These are phyloP conservation scores for Prunus mira DNA, from an alignment of 306 rosid genomes.

Conservation along the genomic window DNA sequence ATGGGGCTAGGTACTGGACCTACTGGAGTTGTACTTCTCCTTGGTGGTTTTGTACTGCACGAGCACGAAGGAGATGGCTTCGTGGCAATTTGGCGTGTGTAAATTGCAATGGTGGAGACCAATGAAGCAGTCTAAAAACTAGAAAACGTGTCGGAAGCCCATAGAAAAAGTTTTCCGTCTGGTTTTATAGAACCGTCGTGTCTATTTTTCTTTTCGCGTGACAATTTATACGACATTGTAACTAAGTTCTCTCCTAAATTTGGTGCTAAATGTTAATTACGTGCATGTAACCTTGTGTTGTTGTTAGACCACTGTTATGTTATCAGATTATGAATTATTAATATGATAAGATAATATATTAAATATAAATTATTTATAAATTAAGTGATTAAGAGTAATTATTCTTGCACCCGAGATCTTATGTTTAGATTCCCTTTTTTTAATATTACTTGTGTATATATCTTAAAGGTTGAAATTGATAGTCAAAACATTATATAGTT, in stretches of 20 bases:
- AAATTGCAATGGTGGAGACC: neutral
- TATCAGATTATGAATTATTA: neutral
- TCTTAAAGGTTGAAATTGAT: no score
- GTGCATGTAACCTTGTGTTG: neutral
- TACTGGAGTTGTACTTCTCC: slow-evolving; percentile 17
- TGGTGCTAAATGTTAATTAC: neutral
- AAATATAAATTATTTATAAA: no score
- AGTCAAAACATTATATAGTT: no score
- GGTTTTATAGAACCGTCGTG: neutral
- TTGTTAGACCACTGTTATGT: neutral
- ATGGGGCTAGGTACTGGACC: neutral
- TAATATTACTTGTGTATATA: no score
- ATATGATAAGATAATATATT: no score
- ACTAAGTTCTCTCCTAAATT: no score
- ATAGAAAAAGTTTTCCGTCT: neutral
- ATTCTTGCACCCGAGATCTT: no score
- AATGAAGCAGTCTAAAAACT: neutral
- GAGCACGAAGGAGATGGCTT: neutral
- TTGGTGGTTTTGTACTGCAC: slow-evolving; percentile 6
- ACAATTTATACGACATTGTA: no score
- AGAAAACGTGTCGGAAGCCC: neutral
- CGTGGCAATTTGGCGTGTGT: neutral
- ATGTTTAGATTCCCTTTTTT: no score
- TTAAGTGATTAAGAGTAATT: no score
- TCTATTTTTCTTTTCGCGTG: no score